Conservation (phyloP, 1,284 basidiomycete species). For the Athelia sp. region DNA sequence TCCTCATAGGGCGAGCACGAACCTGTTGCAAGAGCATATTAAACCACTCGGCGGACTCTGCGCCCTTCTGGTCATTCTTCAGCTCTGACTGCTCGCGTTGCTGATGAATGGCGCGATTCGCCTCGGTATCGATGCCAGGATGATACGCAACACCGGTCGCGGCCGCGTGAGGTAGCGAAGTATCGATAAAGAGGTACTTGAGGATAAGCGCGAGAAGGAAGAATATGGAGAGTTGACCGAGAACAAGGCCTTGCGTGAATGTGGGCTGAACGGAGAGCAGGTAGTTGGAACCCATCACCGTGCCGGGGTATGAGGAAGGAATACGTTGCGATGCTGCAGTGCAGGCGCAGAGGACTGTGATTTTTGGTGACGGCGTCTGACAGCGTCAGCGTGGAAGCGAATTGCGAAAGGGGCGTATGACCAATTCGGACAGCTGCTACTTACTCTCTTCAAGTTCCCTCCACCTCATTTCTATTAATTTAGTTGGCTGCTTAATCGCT, state of each 20-base stretch:
- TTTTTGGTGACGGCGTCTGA: too few relatives aligned
- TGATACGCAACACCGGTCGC: slow-evolving; percentile 54
- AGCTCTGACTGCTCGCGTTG: slow-evolving; percentile 17
- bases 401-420: too few relatives aligned
- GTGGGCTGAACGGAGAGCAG: slow-evolving; percentile 73
- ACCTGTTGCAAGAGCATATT: slow-evolving; percentile 68
- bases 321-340: too few relatives aligned
- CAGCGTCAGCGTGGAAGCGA: too few relatives aligned
- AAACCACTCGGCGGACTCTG: slow-evolving; percentile 74
- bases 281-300: slow-evolving; percentile 56
- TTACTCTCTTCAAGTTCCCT: too few relatives aligned
- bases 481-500: background rate
- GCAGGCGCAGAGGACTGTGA: too few relatives aligned
- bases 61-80: slow-evolving; percentile 21
- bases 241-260: slow-evolving; percentile 77
- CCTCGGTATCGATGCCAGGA: slow-evolving; percentile 44
- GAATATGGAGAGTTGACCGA: slow-evolving; percentile 77
- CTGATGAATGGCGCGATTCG: slow-evolving; percentile 18
- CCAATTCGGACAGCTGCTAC: too few relatives aligned
- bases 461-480: too few relatives aligned
- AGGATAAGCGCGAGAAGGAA: slow-evolving; percentile 64
- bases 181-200: slow-evolving; percentile 79
- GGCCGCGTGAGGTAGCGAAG: slow-evolving; percentile 38
- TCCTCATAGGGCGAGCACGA: slow-evolving; percentile 11
- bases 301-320: too few relatives aligned